phyloP scores from a whole-genome alignment of 164 flowering plant species.

The Sedum album region DNA sequence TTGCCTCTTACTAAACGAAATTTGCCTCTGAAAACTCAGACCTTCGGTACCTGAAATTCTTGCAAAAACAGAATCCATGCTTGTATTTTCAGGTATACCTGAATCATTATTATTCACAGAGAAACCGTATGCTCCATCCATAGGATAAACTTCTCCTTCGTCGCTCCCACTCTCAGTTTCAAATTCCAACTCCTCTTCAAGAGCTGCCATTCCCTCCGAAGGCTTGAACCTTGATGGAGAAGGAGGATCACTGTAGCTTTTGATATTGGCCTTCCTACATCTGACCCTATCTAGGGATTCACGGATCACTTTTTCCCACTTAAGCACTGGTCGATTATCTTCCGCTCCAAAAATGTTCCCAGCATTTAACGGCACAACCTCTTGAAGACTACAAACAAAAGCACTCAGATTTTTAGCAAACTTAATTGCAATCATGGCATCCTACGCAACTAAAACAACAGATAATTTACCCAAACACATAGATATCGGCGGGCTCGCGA shows the following conservation, averaged over 20 bases:
- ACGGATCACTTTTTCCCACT: slow-evolving; percentile 82
- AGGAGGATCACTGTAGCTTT: slow-evolving; percentile 77
- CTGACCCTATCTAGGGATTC: slow-evolving; percentile 53
- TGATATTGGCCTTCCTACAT: slow-evolving; percentile 36
- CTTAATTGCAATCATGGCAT: not conserved
- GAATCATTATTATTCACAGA: slow-evolving; percentile 21
- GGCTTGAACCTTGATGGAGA: slow-evolving; percentile 89
- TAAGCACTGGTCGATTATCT: slow-evolving; percentile 62
- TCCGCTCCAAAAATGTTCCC: slow-evolving; percentile 92
- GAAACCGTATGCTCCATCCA: slow-evolving; percentile 36
- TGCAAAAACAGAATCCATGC: slow-evolving; percentile 10
- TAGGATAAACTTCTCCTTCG: slow-evolving; percentile 57
- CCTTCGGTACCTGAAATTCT: slow-evolving; percentile 10
- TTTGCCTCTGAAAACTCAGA: slow-evolving; percentile 28
- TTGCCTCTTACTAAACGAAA: slow-evolving; percentile 47
- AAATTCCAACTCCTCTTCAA: slow-evolving; percentile 53
- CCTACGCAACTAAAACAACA: not conserved
- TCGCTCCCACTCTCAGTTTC: slow-evolving; percentile 60
- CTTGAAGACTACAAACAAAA: slow-evolving; percentile 63
- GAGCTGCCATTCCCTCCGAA: slow-evolving; percentile 50
- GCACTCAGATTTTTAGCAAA: not conserved
- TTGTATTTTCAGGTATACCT: slow-evolving; percentile 12
- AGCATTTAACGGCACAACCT: slow-evolving; percentile 91
- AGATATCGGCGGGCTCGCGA: slow-evolving; percentile 75
- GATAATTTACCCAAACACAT: slow-evolving; percentile 79